Base-by-base conservation (phyloP, 208 protist genomes). In the Crithidia sp. region DNA sequence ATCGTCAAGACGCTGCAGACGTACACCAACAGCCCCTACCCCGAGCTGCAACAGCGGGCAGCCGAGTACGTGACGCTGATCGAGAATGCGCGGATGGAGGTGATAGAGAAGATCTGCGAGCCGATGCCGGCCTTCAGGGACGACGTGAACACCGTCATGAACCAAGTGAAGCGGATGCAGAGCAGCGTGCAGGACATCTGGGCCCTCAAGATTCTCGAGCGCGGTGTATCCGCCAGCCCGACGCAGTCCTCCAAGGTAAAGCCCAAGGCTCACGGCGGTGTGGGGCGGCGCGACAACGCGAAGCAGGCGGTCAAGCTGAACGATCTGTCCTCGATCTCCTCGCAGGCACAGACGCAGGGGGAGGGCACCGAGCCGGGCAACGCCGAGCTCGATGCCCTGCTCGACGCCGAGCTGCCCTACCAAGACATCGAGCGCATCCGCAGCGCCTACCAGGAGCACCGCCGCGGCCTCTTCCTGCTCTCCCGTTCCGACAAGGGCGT, bases 31-130 rank as follows among this genome's bases (percentile, higher is more conserved):
- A 91, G 83, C 64, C 94, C 98, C 5, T 89, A 99, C 81, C 82
- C 88, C 6, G 98, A 99, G 75, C 84, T 99, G 55, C 98, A 99
- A 85, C 99, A 99, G 82, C 92, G 98, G 52, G 92, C 98, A 0
- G 85, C 80, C 47, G 99, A 99, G 82, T 99, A 99, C 86, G 41
- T 92, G 9, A 81, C 85, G 8, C 82, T 99, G 7, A 85, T 96
- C 7, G 79, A 94, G 53, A 61, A 87, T 40, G 79, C 81, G 3
- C 85, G 91, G 50, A 64, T 62, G 10, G 80, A 90, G 55, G 70
- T 96, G 36, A 55, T 98, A 43, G 76, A 92, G 59, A 84, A 80
- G 44, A 76, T 96, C 13, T 79, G 95, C 43, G 88, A 89, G 40
- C 79, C 85, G 14, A 89, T 96, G 69, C 94, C 94, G 17, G 57